phyloP scores from a whole-genome alignment of 1,284 basidiomycete species.

The Neotropicomus parvogracilis region DNA sequence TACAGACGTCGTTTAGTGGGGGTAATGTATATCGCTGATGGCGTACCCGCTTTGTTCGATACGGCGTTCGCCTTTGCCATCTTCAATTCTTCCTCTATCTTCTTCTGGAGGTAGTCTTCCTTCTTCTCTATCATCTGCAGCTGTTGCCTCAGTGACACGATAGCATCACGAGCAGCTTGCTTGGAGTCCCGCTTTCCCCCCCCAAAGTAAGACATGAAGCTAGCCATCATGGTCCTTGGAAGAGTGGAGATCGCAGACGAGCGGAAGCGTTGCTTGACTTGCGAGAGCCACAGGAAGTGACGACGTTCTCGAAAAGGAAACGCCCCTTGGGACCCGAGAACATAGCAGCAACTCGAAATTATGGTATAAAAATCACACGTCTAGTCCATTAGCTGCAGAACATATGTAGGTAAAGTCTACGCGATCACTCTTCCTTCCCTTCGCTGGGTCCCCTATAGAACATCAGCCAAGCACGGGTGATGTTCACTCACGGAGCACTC shows the following conservation, averaged over 20 bases:
- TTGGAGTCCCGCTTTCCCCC: constrained; percentile 75
- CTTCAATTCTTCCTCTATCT: constrained; percentile 92
- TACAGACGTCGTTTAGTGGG: constrained; percentile 7
- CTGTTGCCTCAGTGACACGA: constrained; percentile 82
- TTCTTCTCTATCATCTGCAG: constrained; percentile 99
- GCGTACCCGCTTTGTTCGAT: constrained; percentile 88
- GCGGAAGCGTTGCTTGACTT: neutral
- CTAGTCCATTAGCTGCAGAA: constrained; percentile 28
- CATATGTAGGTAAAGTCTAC: constrained; percentile 26
- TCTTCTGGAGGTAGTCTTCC: constrained; percentile 94
- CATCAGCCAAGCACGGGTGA: constrained; percentile 8
- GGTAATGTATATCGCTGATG: constrained; percentile 4
- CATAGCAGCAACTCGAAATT: constrained; percentile 16
- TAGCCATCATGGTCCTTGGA: constrained; percentile 64
- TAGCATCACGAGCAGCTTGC: constrained; percentile 79
- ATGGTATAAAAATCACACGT: constrained; percentile 27
- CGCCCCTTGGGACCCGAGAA: constrained; percentile 15
- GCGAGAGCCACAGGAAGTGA: constrained; percentile 11
- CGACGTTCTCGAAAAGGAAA: constrained; percentile 24
- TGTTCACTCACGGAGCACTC: constrained; percentile 26
- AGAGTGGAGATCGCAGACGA: constrained; percentile 7
- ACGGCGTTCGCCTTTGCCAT: constrained; percentile 94
- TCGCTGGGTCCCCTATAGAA: constrained; percentile 9
- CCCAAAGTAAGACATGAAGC: constrained; percentile 84
- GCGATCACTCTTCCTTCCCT: constrained; percentile 28